Conservation (phyloP, 2,329 filamentous ascomycete genomes). For the Tolypocladium amazonense region DNA sequence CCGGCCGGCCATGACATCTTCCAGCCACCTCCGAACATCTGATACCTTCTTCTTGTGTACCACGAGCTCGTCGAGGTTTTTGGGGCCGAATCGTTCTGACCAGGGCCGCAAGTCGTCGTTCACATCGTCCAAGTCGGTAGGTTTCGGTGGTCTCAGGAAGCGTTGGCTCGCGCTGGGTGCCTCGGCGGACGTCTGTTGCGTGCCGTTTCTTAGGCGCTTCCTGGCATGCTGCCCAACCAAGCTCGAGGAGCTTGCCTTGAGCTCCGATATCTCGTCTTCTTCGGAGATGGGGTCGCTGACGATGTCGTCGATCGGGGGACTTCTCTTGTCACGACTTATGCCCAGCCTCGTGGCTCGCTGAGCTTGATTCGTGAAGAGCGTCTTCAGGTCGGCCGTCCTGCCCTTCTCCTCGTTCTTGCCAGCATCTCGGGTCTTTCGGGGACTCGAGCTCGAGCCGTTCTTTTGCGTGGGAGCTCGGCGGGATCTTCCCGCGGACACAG, state of each 20-base stretch:
- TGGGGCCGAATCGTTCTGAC: slow-evolving; percentile 75
- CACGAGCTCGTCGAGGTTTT: slow-evolving; percentile 69
- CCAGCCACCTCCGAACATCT: slow-evolving; percentile 77
- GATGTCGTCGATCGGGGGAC: slow-evolving; percentile 33
- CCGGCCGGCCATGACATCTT: slow-evolving; percentile 57
- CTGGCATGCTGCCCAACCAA: slow-evolving; percentile 44
- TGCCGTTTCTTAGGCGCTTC: slow-evolving; percentile 36
- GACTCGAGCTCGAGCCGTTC: slow-evolving; percentile 20
- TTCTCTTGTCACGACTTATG: slow-evolving; percentile 16
- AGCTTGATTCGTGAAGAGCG: slow-evolving; percentile 52
- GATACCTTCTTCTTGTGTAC: slow-evolving; percentile 91
- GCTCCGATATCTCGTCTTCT: slow-evolving; percentile 44
- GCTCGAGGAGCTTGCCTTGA: slow-evolving; percentile 39
- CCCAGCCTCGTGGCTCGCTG: slow-evolving; percentile 32
- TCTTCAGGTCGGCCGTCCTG: slow-evolving; percentile 44
- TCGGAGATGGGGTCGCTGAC: slow-evolving; percentile 49
- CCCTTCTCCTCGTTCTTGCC: slow-evolving; percentile 37
- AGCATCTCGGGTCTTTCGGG: slow-evolving; percentile 27
- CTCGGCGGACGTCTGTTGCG: slow-evolving; percentile 11
- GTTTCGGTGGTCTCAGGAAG: slow-evolving; percentile 36
- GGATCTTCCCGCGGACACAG: slow-evolving; percentile 10
- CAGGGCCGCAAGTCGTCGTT: slow-evolving; percentile 62
- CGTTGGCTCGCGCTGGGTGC: slow-evolving; percentile 32
- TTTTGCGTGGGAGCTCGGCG: slow-evolving; percentile 16
- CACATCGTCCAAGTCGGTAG: slow-evolving; percentile 12